Conservation (phyloP, 352 stramenopile genomes). For the Pythium scleroteichum region DNA sequence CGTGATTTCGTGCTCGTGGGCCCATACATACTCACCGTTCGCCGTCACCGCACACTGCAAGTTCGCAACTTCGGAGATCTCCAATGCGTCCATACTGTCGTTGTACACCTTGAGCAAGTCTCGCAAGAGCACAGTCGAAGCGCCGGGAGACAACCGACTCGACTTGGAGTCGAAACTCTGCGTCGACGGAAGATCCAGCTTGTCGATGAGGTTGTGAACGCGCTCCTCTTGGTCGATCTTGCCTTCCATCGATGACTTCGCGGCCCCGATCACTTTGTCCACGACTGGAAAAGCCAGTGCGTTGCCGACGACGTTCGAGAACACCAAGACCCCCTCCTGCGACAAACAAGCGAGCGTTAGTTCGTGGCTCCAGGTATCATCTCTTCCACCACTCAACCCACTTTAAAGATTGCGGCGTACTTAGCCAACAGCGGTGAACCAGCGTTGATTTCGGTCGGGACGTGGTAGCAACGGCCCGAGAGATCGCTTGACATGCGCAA, state of each 20-base stretch:
- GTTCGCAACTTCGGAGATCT: slow-evolving; percentile 16
- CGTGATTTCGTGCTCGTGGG: slow-evolving; percentile 3
- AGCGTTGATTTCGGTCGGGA: slow-evolving; percentile 20
- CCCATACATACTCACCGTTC: slow-evolving; percentile 16
- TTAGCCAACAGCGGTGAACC: background rate
- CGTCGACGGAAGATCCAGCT: slow-evolving; percentile 1
- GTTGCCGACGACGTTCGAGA: slow-evolving; percentile 8
- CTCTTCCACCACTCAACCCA: slow-evolving; percentile 3
- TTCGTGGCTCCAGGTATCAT: no score
- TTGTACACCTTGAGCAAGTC: slow-evolving; percentile 18
- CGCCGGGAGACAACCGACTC: background rate
- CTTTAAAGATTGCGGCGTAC: slow-evolving; percentile 7
- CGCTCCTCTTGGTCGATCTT: background rate
- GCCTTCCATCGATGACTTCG: slow-evolving; percentile 2
- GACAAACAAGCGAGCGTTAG: background rate
- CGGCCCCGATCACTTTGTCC: background rate
- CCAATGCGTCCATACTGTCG: slow-evolving; percentile 6
- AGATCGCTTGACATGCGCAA: slow-evolving; percentile 19
- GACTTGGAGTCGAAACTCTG: background rate
- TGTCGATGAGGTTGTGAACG: slow-evolving; percentile 25
- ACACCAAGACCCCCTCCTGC: slow-evolving; percentile 7
- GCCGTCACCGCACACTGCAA: slow-evolving; percentile 15
- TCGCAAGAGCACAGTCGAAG: background rate
- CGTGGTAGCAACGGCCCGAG: slow-evolving; percentile 16
- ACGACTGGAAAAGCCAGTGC: slow-evolving; percentile 1